Percentiles rank a stretch among this genome's conserved stretches.
phyloP scores from a whole-genome alignment of 805 yeast genomes.

The Candida peoriensis region DNA sequence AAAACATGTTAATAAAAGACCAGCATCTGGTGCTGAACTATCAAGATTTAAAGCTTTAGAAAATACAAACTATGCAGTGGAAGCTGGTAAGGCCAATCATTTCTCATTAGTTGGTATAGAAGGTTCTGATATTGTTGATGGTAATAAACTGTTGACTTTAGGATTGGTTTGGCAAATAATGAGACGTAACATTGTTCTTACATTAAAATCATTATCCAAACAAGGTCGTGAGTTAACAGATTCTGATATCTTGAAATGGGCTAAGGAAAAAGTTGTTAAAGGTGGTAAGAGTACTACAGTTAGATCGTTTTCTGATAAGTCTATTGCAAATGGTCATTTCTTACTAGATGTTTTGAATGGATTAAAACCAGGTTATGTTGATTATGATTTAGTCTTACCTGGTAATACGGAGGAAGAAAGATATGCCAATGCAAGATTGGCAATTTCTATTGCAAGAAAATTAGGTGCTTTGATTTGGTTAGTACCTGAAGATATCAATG shows the following conservation, averaged over 20 bases:
- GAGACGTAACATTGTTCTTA: constrained; percentile 90
- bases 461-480: constrained; percentile 97
- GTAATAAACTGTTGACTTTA: constrained; percentile 79
- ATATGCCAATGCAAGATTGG: constrained; percentile 93
- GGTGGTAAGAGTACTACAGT: constrained; percentile 75
- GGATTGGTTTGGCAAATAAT: constrained; percentile 98
- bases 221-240: constrained; percentile 73
- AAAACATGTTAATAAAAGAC: constrained; percentile 78
- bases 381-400: constrained; percentile 81
- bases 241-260: constrained; percentile 89
- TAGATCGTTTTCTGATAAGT: constrained; percentile 81
- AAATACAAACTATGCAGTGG: constrained; percentile 98
- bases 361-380: constrained; percentile 95
- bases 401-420: constrained; percentile 80
- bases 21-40: constrained; percentile 68
- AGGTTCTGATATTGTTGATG: constrained; percentile 96
- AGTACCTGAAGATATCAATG: constrained; percentile 99
- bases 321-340: constrained; percentile 73
- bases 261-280: constrained; percentile 75
- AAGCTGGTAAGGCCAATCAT: constrained; percentile 84
- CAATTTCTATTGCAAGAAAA: constrained; percentile 97
- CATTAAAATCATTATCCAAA: constrained; percentile 66
- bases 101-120: constrained; percentile 97
- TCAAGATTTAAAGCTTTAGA: constrained; percentile 93
- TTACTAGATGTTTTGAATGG: constrained; percentile 88